Evolutionary conservation across 441 rosid species (phyloP).

Genomic region (Mallotus repandus): DNA sequence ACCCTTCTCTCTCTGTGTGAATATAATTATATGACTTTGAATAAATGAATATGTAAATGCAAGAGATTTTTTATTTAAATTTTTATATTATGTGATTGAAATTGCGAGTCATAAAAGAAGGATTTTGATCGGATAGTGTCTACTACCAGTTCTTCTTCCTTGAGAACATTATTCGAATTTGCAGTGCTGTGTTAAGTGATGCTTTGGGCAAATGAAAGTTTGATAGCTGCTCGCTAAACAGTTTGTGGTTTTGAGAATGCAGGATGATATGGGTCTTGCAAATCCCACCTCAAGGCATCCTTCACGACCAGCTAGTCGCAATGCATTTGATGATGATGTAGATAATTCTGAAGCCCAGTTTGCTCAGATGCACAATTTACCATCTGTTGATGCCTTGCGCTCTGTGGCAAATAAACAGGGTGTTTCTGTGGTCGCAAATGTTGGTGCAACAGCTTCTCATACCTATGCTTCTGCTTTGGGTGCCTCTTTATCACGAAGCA

Average conservation of each 20-base stretch:
- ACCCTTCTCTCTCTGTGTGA: background rate
- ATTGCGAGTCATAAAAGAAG: background rate
- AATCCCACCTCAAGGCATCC: conserved; percentile 45
- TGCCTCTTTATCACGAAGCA: conserved; percentile 58
- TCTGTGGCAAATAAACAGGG: conserved; percentile 36
- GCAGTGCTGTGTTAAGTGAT: background rate
- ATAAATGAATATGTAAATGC: background rate
- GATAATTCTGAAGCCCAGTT: conserved; percentile 47
- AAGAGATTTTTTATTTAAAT: background rate
- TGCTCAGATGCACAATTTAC: conserved; percentile 44
- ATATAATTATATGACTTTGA: background rate
- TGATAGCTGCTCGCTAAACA: conserved; percentile 10
- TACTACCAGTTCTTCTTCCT: background rate
- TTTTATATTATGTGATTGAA: background rate
- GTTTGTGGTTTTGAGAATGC: conserved; percentile 30
- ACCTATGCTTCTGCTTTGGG: conserved; percentile 64
- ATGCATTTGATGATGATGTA: conserved; percentile 45
- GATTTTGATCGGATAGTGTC: background rate
- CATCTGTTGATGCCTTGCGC: conserved; percentile 36
- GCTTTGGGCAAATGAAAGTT: conserved; percentile 7
- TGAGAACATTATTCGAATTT: background rate
- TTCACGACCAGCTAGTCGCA: conserved; percentile 60
- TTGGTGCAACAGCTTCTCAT: conserved; percentile 49
- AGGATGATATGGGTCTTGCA: conserved; percentile 52
- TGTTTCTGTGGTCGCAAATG: conserved; percentile 23